These are phyloP conservation scores for Senna tora DNA, from an alignment of 306 rosid species.

Conservation along the genomic window DNA sequence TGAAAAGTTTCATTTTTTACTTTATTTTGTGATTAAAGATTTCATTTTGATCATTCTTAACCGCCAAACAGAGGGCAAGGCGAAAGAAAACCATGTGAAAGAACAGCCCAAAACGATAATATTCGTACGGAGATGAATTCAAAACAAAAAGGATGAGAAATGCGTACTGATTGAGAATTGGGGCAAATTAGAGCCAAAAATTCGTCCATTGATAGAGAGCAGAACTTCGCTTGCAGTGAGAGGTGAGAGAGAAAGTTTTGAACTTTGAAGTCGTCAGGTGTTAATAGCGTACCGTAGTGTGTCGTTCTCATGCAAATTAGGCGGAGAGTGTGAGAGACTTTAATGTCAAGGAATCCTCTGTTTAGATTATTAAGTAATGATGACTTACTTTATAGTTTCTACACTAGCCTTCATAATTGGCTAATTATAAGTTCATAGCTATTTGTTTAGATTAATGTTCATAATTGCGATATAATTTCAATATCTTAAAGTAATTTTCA, in stretches of 20 bases:
- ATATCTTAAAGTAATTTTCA: too few species aligned
- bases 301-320: neutral
- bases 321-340: neutral
- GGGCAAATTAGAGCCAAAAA: conserved; percentile 64
- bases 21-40: too few species aligned
- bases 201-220: conserved; percentile 44
- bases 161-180: conserved; percentile 59
- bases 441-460: too few species aligned
- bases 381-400: too few species aligned
- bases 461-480: too few species aligned
- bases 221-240: neutral
- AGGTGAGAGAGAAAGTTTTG: too few species aligned
- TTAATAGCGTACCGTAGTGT: neutral
- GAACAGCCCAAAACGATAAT: neutral
- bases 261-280: neutral
- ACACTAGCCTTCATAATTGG: too few species aligned
- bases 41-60: conserved; percentile 17
- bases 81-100: neutral
- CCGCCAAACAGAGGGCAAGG: conserved; percentile 26
- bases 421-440: too few species aligned
- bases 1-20: neutral
- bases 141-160: neutral
- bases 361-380: neutral
- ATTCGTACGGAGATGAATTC: neutral
- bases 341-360: neutral